A percentile compares a stretch with the other conserved stretches of the same genome.
Conservation (phyloP, 2,329 filamentous ascomycete genomes). For the Chalaropsis thielavioides region DNA sequence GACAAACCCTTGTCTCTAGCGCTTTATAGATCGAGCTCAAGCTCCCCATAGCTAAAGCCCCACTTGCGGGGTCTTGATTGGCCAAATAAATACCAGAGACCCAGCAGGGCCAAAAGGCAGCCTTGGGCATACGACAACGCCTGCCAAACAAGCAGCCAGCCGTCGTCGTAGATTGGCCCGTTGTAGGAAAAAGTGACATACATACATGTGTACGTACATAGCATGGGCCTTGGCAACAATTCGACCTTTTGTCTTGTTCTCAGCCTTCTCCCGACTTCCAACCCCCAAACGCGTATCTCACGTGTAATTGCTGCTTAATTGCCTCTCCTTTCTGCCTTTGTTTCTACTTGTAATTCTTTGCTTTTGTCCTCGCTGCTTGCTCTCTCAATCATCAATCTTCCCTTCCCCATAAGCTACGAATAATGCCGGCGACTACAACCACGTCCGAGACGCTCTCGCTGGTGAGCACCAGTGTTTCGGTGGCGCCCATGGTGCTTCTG, state of each 20-base stretch:
- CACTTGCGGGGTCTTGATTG: slow-evolving; percentile 12
- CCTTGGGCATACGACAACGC: slow-evolving; percentile 20
- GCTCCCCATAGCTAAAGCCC: slow-evolving; percentile 6
- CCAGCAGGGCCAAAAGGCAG: slow-evolving; percentile 21
- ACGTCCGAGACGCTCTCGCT: slow-evolving; percentile 93
- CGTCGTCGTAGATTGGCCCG: background rate
- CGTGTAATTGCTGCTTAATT: too few species aligned
- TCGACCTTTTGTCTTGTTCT: too few species aligned
- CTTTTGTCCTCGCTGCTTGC: background rate
- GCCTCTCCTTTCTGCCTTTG: background rate
- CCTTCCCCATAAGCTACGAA: background rate
- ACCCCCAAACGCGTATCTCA: too few species aligned
- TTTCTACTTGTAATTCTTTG: background rate
- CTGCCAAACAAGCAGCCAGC: slow-evolving; percentile 19
- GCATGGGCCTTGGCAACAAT: background rate
- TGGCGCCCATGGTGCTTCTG: slow-evolving; percentile 92
- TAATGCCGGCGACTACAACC: slow-evolving; percentile 66
- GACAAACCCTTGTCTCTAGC: background rate
- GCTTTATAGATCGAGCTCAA: background rate
- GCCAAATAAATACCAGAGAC: slow-evolving; percentile 13
- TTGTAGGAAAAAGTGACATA: background rate
- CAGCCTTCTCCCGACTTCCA: too few species aligned
- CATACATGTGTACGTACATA: background rate
- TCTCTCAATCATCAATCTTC: background rate
- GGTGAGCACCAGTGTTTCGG: slow-evolving; percentile 86